These are phyloP conservation scores for Myxozyma vanderwaltii DNA, from an alignment of 805 yeast genomes.

Conservation along the genomic window DNA sequence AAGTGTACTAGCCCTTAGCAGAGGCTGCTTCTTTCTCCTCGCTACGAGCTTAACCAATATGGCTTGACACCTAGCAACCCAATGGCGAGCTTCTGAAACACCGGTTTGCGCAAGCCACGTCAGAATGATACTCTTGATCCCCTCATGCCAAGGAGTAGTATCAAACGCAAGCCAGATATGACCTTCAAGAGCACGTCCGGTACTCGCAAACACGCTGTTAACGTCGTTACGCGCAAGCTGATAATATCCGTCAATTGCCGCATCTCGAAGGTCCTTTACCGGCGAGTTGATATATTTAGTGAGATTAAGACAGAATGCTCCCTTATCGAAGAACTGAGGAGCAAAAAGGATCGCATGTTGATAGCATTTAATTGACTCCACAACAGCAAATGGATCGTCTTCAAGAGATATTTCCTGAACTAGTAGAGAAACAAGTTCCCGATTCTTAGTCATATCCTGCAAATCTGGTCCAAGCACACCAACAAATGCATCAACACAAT, in stretches of 20 bases:
- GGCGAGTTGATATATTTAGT: constrained; percentile 23
- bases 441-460: constrained; percentile 35
- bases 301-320: constrained; percentile 39
- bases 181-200: constrained; percentile 50
- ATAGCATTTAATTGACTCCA: constrained; percentile 47
- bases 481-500: constrained; percentile 50
- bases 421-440: constrained; percentile 42
- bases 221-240: constrained; percentile 61
- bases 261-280: constrained; percentile 38
- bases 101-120: constrained; percentile 63
- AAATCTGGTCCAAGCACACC: constrained; percentile 62
- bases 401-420: constrained; percentile 45
- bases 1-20: constrained; percentile 48
- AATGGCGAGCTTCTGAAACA: constrained; percentile 47
- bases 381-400: constrained; percentile 38
- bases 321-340: constrained; percentile 42
- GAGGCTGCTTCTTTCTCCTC: constrained; percentile 19
- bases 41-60: constrained; percentile 40
- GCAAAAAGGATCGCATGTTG: constrained; percentile 56
- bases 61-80: constrained; percentile 61
- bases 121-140: constrained; percentile 51
- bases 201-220: constrained; percentile 47
- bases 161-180: constrained; percentile 64
- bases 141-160: constrained; percentile 49
- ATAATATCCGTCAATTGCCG: constrained; percentile 58